Base-by-base conservation (phyloP, 495 filamentous ascomycete species). In the Neurospora sp. region DNA sequence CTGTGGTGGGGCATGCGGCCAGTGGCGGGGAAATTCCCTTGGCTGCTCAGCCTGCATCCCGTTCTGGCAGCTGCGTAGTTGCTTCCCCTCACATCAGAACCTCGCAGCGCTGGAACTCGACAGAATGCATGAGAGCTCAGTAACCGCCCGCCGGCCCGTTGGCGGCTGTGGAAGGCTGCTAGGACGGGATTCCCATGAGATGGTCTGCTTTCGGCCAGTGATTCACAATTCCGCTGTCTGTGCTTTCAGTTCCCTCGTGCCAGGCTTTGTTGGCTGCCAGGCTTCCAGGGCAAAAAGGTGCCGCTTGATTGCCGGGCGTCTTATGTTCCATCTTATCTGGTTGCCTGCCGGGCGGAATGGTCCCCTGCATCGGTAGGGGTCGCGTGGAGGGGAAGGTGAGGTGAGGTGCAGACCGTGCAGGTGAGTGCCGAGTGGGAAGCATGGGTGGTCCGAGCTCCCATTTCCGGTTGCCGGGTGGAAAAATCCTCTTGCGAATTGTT, bases 401-500 rank as follows among this genome's bases (percentile, higher is more conserved):
- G 11, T 10, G 22, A 70, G 38, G 39, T 61, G 69, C 69, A 35
- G 31, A 35, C 31, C 31, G 18, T 69, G 71, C 69, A 6, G 2
- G 53, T 44, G 35, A 37, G 39, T 22, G 12, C 16, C 31, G 18
- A 12, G 5, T 39, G 40, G 9, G n/a, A 70, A 18, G 22, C 40
- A 31, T 40, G 5, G 40, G 42, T 68, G 48, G 69, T 40, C 69
- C 69, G 69, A 70, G 69, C 72, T 74, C 61, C 39, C 27, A 31
- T 16, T 61, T 35, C 14, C 53, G 53, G 27, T 65, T 35, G 27
- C 41, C 42, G 71, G 71, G 69, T n/a, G 74, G 77, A 73, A 79
- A 80, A 79, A 80, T 72, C 53, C 53, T 79, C 70, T 46, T 72
- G 74, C 69, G 69, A 69, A 71, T 76, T 78, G 76, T 77, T 79